Base-by-base conservation (phyloP, 148 eudicot species). In the Linanthus parryae region DNA sequence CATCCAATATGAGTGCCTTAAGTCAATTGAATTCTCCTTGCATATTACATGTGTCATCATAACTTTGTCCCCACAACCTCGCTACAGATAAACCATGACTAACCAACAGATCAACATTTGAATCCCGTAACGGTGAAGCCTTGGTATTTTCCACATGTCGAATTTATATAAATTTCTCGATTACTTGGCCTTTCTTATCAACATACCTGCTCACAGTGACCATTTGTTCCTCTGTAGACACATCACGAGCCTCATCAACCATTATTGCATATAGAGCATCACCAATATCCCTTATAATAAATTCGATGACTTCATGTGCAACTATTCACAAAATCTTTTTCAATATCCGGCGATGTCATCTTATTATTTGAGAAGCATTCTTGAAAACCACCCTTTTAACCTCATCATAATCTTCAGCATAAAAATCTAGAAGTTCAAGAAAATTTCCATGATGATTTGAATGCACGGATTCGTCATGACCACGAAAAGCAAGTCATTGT, bases 21-120 rank as follows among this genome's bases (percentile, higher is more conserved):
- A n/a, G n/a, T n/a, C n/a, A n/a, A n/a, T n/a, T n/a, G n/a, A n/a
- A n/a, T n/a, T n/a, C n/a, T n/a, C n/a, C n/a, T n/a, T n/a, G n/a
- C n/a, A 48, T 52, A 15, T 53, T 43, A 21, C 59, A 43, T 14
- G 36, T 44, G n/a, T 18, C 58, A 52, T 62, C 44, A 39, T 62
- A 61, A 18, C 65, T 29, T 43, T 51, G 51, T 3, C 50, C 58
- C 19, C 34, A 7, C 14, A 42, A 14, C 3, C 20, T 43, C 33
- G 44, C 16, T 27, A 45, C 0, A 25, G 44, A 31, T 8, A 62
- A 44, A 13, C 52, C 57, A 53, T 62, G n/a, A 5, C 34, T 48
- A 5, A 28, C 33, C 7, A 62, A 36, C 28, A 62, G 34, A 43
- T 24, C 16, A 8, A 42, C 52, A 43, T 52, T 22, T 5, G 18